These are phyloP conservation scores for Talaromyces thailandensis DNA, from an alignment of 495 filamentous ascomycete genomes.

Conservation along the genomic window DNA sequence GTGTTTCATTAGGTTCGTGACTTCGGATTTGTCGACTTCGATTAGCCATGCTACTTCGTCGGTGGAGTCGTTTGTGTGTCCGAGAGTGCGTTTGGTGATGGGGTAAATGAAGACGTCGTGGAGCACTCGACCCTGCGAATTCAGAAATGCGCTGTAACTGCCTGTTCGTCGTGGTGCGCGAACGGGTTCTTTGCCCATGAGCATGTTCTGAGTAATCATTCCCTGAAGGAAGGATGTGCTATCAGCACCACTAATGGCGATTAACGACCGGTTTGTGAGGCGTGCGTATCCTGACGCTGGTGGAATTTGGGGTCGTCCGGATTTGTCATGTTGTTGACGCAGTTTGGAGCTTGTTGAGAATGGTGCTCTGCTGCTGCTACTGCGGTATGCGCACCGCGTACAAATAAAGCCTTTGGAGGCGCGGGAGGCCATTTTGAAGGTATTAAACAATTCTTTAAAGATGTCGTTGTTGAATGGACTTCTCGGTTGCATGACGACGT, in stretches of 20 bases:
- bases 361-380: slow-evolving; percentile 9
- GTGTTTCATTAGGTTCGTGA: slow-evolving; percentile 52
- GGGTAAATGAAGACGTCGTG: slow-evolving; percentile 89
- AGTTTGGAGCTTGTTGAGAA: slow-evolving; percentile 24
- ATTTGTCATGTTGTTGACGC: slow-evolving; percentile 12
- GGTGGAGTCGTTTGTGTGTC: neutral
- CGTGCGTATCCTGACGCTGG: slow-evolving; percentile 33
- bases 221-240: slow-evolving; percentile 81
- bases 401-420: slow-evolving; percentile 17
- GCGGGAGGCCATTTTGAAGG: slow-evolving; percentile 25
- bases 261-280: slow-evolving; percentile 63
- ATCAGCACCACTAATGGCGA: slow-evolving; percentile 70
- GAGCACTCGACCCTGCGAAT: slow-evolving; percentile 71
- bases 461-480: neutral
- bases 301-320: slow-evolving; percentile 17
- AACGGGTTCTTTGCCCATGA: slow-evolving; percentile 30
- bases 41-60: slow-evolving; percentile 59
- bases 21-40: slow-evolving; percentile 67
- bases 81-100: slow-evolving; percentile 21
- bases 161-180: slow-evolving; percentile 27
- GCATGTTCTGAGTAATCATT: slow-evolving; percentile 69
- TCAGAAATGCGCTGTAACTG: slow-evolving; percentile 77
- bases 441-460: neutral
- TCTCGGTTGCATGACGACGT: neutral
- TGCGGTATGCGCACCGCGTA: slow-evolving; percentile 13